phyloP scores from a whole-genome alignment of 805 yeast species.

The Saccharomycopsis fermentans region DNA sequence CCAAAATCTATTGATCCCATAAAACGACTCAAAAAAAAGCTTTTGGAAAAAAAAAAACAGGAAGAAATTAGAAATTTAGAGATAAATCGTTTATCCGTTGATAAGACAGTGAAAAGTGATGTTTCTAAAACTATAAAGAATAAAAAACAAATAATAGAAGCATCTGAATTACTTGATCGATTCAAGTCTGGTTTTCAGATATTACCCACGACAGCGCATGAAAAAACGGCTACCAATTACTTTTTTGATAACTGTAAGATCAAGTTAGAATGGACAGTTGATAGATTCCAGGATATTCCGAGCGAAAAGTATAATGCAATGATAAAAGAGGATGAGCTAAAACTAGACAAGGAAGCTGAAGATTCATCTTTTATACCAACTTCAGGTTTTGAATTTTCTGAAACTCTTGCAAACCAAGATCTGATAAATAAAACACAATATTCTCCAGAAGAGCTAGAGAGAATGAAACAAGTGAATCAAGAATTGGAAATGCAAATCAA shows the following conservation, averaged over 20 bases:
- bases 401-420: background rate
- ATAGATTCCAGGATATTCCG: conserved; percentile 45
- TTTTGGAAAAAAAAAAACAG: background rate
- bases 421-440: too few species aligned
- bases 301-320: conserved; percentile 32
- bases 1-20: background rate
- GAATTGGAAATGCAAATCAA: background rate
- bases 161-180: background rate
- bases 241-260: conserved; percentile 40
- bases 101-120: background rate
- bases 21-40: background rate
- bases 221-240: conserved; percentile 20
- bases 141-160: background rate
- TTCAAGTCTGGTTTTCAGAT: conserved; percentile 11
- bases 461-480: background rate
- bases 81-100: background rate
- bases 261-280: conserved; percentile 51
- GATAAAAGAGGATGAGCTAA: background rate
- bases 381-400: background rate
- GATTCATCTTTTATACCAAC: background rate
- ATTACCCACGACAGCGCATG: conserved; percentile 16
- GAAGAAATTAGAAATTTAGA: background rate
- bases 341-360: background rate
- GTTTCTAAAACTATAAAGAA: background rate
- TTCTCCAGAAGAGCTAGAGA: background rate